phyloP scores from a whole-genome alignment of 2,329 filamentous ascomycete species.

The Xylariaceae sp. region DNA sequence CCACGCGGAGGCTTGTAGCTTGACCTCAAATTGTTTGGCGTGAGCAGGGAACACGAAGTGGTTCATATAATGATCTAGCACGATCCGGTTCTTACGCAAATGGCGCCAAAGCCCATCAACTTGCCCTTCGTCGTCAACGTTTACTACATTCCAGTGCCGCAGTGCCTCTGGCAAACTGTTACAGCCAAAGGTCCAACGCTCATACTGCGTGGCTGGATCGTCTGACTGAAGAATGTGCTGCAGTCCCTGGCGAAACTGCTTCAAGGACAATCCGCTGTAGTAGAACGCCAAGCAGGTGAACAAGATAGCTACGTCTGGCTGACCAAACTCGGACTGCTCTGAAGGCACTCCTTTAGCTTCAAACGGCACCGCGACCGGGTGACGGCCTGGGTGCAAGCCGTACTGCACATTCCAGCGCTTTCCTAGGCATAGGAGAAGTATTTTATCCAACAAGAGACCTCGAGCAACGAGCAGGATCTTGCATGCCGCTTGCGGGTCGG shows the following conservation, averaged over 20 bases:
- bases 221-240: constrained; percentile 55
- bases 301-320: constrained; percentile 62
- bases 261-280: constrained; percentile 59
- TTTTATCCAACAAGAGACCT: constrained; percentile 64
- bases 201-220: constrained; percentile 58
- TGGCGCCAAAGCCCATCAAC: too few relatives aligned
- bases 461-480: constrained; percentile 61
- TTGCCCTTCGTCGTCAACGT: too few relatives aligned
- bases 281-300: constrained; percentile 64
- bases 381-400: constrained; percentile 58
- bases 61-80: constrained; percentile 68
- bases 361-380: constrained; percentile 68
- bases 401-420: constrained; percentile 74
- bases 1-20: constrained; percentile 71
- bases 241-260: constrained; percentile 52
- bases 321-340: constrained; percentile 64
- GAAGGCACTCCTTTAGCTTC: constrained; percentile 64
- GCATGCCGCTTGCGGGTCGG: constrained; percentile 40
- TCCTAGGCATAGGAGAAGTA: constrained; percentile 63
- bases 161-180: constrained; percentile 46
- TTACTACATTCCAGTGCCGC: constrained; percentile 60
- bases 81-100: too few relatives aligned
- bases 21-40: constrained; percentile 66
- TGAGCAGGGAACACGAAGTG: constrained; percentile 65
- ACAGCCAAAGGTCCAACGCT: constrained; percentile 51